Evolutionary conservation across 73 alveolate genomes (phyloP).

Genomic region (Paramecium tetraurelia): DNA sequence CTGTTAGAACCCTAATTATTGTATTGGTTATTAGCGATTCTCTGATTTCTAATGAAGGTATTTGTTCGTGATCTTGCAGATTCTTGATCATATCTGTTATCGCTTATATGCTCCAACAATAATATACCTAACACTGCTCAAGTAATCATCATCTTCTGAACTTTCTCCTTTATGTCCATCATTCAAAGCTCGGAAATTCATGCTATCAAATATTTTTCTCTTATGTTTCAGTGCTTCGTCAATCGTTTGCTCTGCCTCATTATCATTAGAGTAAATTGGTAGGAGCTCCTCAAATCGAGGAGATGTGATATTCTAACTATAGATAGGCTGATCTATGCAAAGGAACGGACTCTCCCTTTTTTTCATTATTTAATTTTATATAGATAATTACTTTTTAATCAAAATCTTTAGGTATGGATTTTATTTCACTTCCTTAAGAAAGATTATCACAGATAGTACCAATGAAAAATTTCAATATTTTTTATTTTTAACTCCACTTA

Average conservation of each 20-base stretch:
- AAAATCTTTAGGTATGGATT: not conserved
- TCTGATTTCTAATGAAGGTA: not conserved
- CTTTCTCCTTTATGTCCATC: not conserved
- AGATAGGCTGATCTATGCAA: not conserved
- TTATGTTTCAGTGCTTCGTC: not conserved
- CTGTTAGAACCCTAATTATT: not conserved
- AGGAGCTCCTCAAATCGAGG: not conserved
- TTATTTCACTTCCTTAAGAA: not conserved
- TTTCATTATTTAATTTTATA: not conserved
- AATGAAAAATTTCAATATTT: not conserved
- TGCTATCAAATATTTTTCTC: not conserved
- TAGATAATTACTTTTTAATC: not conserved
- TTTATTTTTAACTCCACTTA: not conserved
- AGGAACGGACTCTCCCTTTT: not conserved
- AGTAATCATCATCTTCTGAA: not conserved
- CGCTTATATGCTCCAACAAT: not conserved
- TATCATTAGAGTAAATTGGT: not conserved
- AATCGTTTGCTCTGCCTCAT: not conserved
- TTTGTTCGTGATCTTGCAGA: not conserved
- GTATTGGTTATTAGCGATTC: not conserved
- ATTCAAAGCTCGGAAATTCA: not conserved
- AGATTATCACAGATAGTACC: not conserved
- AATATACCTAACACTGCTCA: not conserved
- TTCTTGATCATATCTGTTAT: not conserved
- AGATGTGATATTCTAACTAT: not conserved